Evolutionary conservation across 169 alveolate genomes (phyloP).

Genomic region (Cryptosporidium canis): DNA sequence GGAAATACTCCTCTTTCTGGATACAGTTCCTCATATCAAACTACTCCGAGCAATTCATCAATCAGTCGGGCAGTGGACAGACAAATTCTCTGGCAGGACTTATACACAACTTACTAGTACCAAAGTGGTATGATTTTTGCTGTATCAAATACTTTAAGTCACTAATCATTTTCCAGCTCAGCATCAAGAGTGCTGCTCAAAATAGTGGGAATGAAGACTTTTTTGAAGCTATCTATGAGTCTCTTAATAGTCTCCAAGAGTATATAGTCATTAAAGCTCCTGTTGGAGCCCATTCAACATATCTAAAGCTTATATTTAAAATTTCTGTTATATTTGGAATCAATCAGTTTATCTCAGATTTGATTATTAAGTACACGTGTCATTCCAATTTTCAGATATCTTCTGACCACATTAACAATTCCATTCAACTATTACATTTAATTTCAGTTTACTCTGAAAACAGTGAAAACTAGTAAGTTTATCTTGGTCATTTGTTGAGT

Average conservation of each 20-base stretch:
- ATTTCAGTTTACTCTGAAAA: constrained; percentile 18
- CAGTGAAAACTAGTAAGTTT: constrained; percentile 36
- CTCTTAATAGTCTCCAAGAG: constrained; percentile 2
- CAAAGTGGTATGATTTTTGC: constrained; percentile 44
- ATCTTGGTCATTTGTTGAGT: background rate
- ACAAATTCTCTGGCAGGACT: background rate
- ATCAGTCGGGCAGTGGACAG: background rate
- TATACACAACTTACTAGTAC: constrained; percentile 1
- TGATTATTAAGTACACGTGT: constrained; percentile 30
- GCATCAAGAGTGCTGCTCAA: background rate
- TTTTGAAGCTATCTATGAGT: constrained; percentile 3
- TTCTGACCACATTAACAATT: constrained; percentile 7
- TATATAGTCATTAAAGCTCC: constrained; percentile 55
- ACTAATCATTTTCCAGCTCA: constrained; percentile 7
- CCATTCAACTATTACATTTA: constrained; percentile 35
- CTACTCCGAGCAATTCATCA: background rate
- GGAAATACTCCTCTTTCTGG: constrained; percentile 48
- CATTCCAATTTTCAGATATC: constrained; percentile 13
- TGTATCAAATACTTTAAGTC: constrained; percentile 43
- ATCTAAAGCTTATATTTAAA: constrained; percentile 39
- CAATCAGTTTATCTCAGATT: constrained; percentile 5
- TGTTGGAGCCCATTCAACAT: constrained; percentile 50
- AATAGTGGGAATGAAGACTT: background rate
- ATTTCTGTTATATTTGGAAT: constrained; percentile 43
- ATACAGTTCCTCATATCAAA: background rate